phyloP scores from a whole-genome alignment of 1,139 yeast genomes.

The Sugiyamaella novakii region DNA sequence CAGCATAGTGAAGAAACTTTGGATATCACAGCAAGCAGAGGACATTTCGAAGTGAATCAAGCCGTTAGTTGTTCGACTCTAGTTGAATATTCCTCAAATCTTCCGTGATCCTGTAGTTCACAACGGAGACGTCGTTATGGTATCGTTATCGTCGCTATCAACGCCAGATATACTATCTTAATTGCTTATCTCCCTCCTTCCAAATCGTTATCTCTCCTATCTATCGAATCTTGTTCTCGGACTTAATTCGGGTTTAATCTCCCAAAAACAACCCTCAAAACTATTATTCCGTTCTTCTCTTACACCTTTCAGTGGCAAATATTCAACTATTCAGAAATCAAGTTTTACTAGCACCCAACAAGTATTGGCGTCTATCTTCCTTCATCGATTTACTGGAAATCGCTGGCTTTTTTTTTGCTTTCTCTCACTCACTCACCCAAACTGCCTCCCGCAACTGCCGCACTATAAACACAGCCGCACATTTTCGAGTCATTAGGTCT shows the following conservation, averaged over 20 bases:
- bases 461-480: not conserved
- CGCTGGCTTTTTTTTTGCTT: not conserved
- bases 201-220: not conserved
- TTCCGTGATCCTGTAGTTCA: too few species aligned
- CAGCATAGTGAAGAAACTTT: slow-evolving; percentile 2
- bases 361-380: too few species aligned
- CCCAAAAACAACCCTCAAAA: not conserved
- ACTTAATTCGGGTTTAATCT: not conserved
- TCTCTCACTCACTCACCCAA: not conserved
- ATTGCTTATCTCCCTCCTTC: not conserved
- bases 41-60: slow-evolving; percentile 5
- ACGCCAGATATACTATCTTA: not conserved
- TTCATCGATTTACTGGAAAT: not conserved
- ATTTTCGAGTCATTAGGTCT: too few species aligned
- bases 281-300: not conserved
- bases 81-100: too few species aligned
- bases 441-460: not conserved
- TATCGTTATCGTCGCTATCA: not conserved
- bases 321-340: too few species aligned
- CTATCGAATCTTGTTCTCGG: not conserved
- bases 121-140: not conserved
- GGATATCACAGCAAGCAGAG: slow-evolving; percentile 12
- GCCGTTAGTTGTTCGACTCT: too few species aligned
- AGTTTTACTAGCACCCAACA: too few species aligned
- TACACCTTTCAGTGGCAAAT: not conserved